Percentiles rank a stretch among this genome's conserved stretches.
phyloP scores from a whole-genome alignment of 495 filamentous ascomycete genomes.

The Tricharina praecox region DNA sequence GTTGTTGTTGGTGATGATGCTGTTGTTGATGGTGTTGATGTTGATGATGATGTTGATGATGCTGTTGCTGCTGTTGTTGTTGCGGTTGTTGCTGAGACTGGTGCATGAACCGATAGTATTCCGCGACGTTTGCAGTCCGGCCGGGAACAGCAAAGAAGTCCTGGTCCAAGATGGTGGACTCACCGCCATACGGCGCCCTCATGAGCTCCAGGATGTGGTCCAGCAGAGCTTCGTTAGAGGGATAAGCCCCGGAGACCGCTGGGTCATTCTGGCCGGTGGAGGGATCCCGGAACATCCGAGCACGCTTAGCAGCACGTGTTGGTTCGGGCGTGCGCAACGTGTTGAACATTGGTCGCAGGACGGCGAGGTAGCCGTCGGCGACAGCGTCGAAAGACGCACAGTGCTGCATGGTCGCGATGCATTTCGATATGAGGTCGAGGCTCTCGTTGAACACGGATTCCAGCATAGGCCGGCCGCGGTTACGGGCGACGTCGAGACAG shows the following conservation, averaged over 20 bases:
- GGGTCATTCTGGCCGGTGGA: background rate
- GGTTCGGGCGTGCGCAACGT: constrained; percentile 2
- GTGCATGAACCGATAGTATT: constrained; percentile 2
- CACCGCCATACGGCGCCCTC: constrained; percentile 9
- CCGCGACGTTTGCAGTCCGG: constrained; percentile 1
- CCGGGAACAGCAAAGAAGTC: constrained; percentile 14
- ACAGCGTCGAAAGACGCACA: constrained; percentile 16
- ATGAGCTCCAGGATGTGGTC: constrained; percentile 8
- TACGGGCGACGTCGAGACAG: constrained; percentile 10
- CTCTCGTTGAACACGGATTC: constrained; percentile 5
- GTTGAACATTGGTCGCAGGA: constrained; percentile 8
- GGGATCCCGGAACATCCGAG: background rate
- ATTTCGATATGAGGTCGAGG: constrained; percentile 11
- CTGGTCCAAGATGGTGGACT: constrained; percentile 1
- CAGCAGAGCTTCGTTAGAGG: constrained; percentile 4
- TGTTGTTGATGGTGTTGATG: background rate
- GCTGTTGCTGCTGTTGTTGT: background rate
- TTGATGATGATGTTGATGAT: background rate
- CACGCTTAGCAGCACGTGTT: background rate
- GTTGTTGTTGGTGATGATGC: background rate
- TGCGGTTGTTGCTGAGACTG: background rate
- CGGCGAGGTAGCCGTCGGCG: constrained; percentile 14
- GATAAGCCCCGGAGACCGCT: background rate
- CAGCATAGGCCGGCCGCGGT: constrained; percentile 3
- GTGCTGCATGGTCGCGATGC: constrained; percentile 12